Base-by-base conservation (phyloP, 164 flowering plant species). In the Vitis riparia region DNA sequence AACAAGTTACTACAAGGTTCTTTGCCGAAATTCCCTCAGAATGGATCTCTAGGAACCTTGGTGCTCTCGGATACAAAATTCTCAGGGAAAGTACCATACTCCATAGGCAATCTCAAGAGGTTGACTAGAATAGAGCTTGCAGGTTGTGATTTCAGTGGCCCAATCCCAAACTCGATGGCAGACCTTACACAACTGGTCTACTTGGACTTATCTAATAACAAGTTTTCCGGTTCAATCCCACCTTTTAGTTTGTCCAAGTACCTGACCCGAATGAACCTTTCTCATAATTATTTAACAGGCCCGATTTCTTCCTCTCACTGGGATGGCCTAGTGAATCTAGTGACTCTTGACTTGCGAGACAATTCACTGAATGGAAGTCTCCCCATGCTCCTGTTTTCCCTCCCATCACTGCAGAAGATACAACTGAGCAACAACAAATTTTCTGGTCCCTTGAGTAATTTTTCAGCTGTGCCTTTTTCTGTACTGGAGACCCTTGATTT, bases 271-370 rank as follows among this genome's bases (percentile, higher is more conserved):
- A 58, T 82, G 9, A 4, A 65, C 48, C 73, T 78, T 49, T 29
- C 73, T 2, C 17, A 65, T 8, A 78, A 78, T 58, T 14, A 29
- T 19, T 75, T 79, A 19, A 55, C 32, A 2, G 82, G 85, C 60
- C 19, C 67, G 30, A 55, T 82, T 27, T 70, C 75, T 17, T 64
- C 64, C 4, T 37, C 70, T 44, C 19, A 15, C 1, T 78, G 77
- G 72, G 37, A 68, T 1, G 55, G 29, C 11, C 63, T 76, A 23
- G 0, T 2, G 3, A 72, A 64, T 10, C 76, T 84, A 17, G 64
- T 1, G 7, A 29, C 3, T 44, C 5, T 32, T 32, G 44, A 32
- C 44, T 32, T 32, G 44, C 44, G 27, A 0, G 1, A 32, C 7
- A 32, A 32, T 32, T 6, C 44, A 23, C 44, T 32, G 44, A 4